A percentile compares a stretch with the other conserved stretches of the same genome.
phyloP scores from a whole-genome alignment of 495 filamentous ascomycete species.

The Tuber brumale region DNA sequence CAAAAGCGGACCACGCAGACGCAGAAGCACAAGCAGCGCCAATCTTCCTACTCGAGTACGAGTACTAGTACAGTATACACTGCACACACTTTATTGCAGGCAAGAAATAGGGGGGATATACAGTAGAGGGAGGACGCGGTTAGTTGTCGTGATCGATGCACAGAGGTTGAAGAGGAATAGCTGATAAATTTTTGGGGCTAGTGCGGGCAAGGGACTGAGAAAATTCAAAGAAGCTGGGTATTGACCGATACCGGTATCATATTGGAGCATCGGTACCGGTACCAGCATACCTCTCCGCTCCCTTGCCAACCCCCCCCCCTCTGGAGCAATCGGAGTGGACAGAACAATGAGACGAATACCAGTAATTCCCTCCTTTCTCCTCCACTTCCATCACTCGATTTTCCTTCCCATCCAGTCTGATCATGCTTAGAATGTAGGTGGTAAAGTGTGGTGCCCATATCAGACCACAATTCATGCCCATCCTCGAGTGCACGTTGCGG shows the following conservation, averaged over 20 bases:
- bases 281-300: not conserved
- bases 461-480: not conserved
- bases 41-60: too few relatives aligned
- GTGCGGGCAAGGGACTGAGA: not conserved
- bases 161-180: not conserved
- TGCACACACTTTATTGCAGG: not conserved
- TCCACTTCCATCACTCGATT: not conserved
- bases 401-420: not conserved
- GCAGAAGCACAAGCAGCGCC: conserved; percentile 1
- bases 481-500: not conserved
- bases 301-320: not conserved
- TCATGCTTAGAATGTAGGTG: not conserved
- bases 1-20: not conserved
- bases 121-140: conserved; percentile 1
- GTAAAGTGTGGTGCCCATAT: not conserved
- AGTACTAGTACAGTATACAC: too few relatives aligned
- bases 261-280: too few relatives aligned
- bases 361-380: not conserved
- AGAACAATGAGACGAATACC: not conserved
- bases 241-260: not conserved
- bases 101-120: conserved; percentile 5
- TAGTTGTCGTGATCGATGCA: conserved; percentile 12
- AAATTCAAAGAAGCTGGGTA: conserved; percentile 17
- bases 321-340: not conserved
- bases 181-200: not conserved